These are phyloP conservation scores for Gonapodya sp. DNA, from an alignment of 192 early-diverging fungal species.

Conservation along the genomic window DNA sequence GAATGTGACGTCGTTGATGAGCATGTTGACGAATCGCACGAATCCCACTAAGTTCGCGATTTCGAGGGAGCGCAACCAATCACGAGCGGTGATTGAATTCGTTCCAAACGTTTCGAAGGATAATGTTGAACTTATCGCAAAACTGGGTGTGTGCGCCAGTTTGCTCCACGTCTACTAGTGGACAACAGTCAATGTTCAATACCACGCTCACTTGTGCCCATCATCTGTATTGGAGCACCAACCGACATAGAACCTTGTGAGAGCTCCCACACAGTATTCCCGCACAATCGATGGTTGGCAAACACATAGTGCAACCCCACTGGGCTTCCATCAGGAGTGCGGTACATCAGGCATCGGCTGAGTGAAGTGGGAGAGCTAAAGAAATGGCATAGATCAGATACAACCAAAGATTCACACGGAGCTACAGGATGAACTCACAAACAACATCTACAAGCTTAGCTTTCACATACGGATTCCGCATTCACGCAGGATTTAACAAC, in stretches of 20 bases:
- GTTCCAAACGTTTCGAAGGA: conserved; percentile 72
- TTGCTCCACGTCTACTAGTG: conserved; percentile 73
- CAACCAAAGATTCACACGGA: background rate
- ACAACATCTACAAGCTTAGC: conserved; percentile 82
- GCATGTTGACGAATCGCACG: conserved; percentile 73
- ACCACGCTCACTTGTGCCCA: background rate
- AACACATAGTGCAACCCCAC: conserved; percentile 43
- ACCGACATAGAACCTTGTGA: conserved; percentile 90
- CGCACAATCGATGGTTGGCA: conserved; percentile 65
- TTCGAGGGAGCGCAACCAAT: conserved; percentile 25
- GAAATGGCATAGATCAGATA: conserved; percentile 44
- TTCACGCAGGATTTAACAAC: conserved; percentile 61
- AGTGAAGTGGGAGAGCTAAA: conserved; percentile 55
- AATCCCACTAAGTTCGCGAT: conserved; percentile 63
- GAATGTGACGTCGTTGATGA: conserved; percentile 95
- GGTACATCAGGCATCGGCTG: conserved; percentile 38
- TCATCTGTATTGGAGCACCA: conserved; percentile 17
- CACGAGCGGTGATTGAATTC: conserved; percentile 60
- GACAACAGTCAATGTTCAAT: background rate
- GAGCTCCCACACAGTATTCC: conserved; percentile 61
- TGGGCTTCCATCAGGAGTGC: conserved; percentile 22
- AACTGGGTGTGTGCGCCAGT: conserved; percentile 88
- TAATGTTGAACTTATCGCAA: conserved; percentile 98
- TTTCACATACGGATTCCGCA: conserved; percentile 94
- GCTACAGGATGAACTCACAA: conserved; percentile 20